phyloP scores from a whole-genome alignment of 257 asterid species.

The Solanum medicagineum region DNA sequence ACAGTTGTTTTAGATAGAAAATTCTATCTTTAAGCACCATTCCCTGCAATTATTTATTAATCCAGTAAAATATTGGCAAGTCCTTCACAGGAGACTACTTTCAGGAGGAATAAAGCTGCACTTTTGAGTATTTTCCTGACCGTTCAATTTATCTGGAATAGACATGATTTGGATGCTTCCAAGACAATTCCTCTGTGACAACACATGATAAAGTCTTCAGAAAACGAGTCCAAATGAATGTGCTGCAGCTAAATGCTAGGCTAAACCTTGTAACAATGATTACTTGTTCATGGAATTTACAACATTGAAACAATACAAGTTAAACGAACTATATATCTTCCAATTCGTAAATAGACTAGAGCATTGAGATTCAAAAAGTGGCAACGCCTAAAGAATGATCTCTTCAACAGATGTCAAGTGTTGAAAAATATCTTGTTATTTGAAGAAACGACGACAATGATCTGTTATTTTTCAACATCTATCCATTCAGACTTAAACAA shows the following conservation, averaged over 20 bases:
- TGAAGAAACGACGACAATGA: background rate
- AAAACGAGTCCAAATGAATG: background rate
- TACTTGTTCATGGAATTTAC: background rate
- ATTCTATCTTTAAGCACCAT: background rate
- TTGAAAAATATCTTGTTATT: background rate
- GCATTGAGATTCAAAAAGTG: background rate
- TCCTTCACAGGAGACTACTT: background rate
- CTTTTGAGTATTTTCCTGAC: background rate
- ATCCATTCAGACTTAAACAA: background rate
- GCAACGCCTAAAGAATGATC: background rate
- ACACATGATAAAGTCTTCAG: background rate
- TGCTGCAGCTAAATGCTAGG: background rate
- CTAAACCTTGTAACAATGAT: background rate
- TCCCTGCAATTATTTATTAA: background rate
- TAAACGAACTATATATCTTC: background rate
- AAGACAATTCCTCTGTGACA: background rate
- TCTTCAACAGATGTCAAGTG: background rate
- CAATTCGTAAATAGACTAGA: background rate
- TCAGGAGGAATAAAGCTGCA: background rate
- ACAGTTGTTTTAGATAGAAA: background rate
- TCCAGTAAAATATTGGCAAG: background rate
- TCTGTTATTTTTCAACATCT: background rate
- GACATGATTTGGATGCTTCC: background rate
- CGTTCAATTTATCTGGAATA: background rate
- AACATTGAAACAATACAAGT: background rate